Evolutionary conservation across 2,329 filamentous ascomycete species (phyloP).

Genomic region (Xylariales sp.): DNA sequence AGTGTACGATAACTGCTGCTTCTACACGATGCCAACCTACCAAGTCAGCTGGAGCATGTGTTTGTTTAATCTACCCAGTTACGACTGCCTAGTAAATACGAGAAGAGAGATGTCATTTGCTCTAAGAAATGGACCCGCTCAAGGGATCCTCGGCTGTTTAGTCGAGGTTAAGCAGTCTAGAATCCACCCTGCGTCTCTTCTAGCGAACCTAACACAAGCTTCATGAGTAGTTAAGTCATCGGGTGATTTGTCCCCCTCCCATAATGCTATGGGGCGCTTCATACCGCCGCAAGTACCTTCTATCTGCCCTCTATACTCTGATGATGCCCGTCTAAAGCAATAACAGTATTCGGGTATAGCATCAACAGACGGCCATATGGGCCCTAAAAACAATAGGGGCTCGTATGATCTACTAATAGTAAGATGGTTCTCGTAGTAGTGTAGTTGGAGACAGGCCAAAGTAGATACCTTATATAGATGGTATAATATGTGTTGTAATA

Average conservation of each 20-base stretch:
- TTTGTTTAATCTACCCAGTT: background rate
- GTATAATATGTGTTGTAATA: constrained; percentile 26
- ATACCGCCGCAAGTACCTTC: background rate
- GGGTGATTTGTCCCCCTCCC: background rate
- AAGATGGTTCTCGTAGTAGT: constrained; percentile 13
- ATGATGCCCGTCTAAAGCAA: background rate
- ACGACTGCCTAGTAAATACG: background rate
- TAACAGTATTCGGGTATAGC: constrained; percentile 8
- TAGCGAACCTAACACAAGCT: no score
- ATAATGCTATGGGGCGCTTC: background rate
- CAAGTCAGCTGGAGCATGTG: constrained; percentile 2
- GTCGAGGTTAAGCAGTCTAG: no score
- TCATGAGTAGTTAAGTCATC: background rate
- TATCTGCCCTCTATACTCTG: background rate
- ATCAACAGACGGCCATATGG: constrained; percentile 14
- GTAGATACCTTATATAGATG: constrained; percentile 13
- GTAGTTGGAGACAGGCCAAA: constrained; percentile 29
- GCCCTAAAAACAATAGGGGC: constrained; percentile 16
- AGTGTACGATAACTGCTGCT: constrained; percentile 7
- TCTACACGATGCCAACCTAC: constrained; percentile 9
- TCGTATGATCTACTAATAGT: constrained; percentile 24
- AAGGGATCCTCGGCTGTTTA: no score
- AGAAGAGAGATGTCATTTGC: background rate
- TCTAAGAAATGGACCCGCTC: constrained; percentile 11
- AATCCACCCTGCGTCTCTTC: no score